Base-by-base conservation (phyloP, 2,329 filamentous ascomycete genomes). In the Fusarium luffae region DNA sequence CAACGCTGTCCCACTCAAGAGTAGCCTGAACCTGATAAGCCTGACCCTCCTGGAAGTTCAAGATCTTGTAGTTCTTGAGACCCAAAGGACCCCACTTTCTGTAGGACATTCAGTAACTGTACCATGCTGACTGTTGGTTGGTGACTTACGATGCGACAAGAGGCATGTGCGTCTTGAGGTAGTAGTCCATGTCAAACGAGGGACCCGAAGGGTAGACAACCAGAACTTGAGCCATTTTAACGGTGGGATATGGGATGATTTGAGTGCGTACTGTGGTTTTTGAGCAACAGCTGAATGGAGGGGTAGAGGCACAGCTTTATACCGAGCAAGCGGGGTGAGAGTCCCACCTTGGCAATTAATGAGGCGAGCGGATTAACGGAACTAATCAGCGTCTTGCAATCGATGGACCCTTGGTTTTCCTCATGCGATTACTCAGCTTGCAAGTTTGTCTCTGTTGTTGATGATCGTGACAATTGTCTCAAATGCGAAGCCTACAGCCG, bases 181-280 rank as follows among this genome's bases (percentile, higher is more conserved):
- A 76, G 44, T 76, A 76, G 19, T 74, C 63, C 40, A 70, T 56
- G 66, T 76, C 70, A 43, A 76, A 76, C 18, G 69, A 52, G 16
- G 64, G 63, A 51, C 74, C 74, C 28, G 74, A 74, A 1, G 74
- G 74, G 14, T 76, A 76, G 46, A 75, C 46, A 14, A 76, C 73
- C 13, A 73, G 63, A 5, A 74, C 62, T 44, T 72, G 63, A 43
- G 74, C 70, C 74, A 76, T 75, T 54, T 43, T 59, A 47, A 40
- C 28, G 3, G 13, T 4, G 4, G 23, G n/a, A 28, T 25, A 21
- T 47, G 13, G 32, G 8, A 23, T 11, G 37, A 13, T 57, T 28
- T 21, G 13, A 27, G 19, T 41, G 23, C 37, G 42, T 25, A 12
- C 46, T 46, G n/a, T 42, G 51, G 21, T 32, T 18, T 23, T 23